Evolutionary conservation across 352 stramenopile species (phyloP).

Genomic region (Phytophthora quininea): DNA sequence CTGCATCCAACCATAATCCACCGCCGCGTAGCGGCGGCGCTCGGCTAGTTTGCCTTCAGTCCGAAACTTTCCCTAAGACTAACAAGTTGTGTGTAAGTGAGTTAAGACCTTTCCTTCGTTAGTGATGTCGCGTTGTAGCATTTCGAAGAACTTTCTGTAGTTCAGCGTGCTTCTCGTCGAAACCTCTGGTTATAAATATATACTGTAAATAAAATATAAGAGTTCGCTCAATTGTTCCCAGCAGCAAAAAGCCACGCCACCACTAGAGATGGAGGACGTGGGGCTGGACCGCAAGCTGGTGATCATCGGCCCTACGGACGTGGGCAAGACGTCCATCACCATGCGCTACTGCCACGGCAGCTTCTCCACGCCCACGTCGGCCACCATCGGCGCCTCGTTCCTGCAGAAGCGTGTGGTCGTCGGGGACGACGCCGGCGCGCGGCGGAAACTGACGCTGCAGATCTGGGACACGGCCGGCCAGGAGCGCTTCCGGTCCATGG

Average conservation of each 20-base stretch:
- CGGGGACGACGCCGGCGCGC: conserved; percentile 45
- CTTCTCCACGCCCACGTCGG: conserved; percentile 85
- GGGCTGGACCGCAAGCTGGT: conserved; percentile 89
- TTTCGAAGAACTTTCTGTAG: no score
- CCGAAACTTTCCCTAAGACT: no score
- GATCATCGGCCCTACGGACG: conserved; percentile 89
- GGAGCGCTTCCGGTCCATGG: conserved; percentile 85
- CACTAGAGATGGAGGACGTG: conserved; percentile 74
- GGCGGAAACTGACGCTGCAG: conserved; percentile 87
- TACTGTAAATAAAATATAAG: no score
- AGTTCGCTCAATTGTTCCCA: no score
- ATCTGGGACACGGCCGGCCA: conserved; percentile 77
- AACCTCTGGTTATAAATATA: no score
- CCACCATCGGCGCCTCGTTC: conserved; percentile 88
- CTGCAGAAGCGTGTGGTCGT: conserved; percentile 87
- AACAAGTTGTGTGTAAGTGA: no score
- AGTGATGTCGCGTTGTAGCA: no score
- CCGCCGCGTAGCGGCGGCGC: no score
- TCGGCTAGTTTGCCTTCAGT: no score
- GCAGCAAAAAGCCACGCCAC: neutral
- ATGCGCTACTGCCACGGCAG: conserved; percentile 89
- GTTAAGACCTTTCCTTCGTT: no score
- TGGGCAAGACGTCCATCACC: conserved; percentile 90
- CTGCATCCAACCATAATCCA: no score
- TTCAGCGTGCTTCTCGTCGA: no score